phyloP scores from a whole-genome alignment of 805 yeast species.

The Myxozyma neglecta region DNA sequence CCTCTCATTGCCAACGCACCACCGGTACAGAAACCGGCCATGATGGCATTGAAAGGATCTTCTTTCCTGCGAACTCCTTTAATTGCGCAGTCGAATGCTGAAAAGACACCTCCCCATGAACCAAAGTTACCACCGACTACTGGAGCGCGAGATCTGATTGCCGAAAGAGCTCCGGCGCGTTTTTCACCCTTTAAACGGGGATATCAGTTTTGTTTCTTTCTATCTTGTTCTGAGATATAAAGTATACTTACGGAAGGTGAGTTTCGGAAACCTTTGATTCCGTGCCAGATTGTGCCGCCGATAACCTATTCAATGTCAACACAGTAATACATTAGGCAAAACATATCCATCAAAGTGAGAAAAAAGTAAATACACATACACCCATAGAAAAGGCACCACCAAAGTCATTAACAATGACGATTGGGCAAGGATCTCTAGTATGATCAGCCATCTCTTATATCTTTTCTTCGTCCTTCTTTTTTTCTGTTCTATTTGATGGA shows the following conservation, averaged over 20 bases:
- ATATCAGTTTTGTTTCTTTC: background rate
- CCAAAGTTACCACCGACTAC: constrained; percentile 99
- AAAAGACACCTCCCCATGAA: constrained; percentile 98
- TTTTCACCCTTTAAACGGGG: constrained; percentile 70
- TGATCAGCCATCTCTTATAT: constrained; percentile 67
- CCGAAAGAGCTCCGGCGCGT: constrained; percentile 81
- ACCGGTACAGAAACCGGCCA: constrained; percentile 97
- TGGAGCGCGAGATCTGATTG: constrained; percentile 95
- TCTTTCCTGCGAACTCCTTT: constrained; percentile 96
- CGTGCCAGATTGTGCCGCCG: constrained; percentile 99
- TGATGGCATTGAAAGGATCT: constrained; percentile 97
- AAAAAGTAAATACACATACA: constrained; percentile 43
- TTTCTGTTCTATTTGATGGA: background rate
- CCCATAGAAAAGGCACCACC: constrained; percentile 99
- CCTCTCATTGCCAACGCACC: constrained; percentile 98
- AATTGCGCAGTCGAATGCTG: constrained; percentile 92
- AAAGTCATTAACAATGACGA: constrained; percentile 91
- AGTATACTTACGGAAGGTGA: constrained; percentile 58
- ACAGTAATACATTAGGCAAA: background rate
- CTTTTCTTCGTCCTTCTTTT: background rate
- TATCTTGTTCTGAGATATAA: background rate
- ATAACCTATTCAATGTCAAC: constrained; percentile 47
- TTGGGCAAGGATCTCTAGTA: constrained; percentile 98
- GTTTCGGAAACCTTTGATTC: constrained; percentile 97
- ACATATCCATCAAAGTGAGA: background rate